Evolutionary conservation across 2,329 filamentous ascomycete species (phyloP).

Genomic region (Fusarium stilboides): DNA sequence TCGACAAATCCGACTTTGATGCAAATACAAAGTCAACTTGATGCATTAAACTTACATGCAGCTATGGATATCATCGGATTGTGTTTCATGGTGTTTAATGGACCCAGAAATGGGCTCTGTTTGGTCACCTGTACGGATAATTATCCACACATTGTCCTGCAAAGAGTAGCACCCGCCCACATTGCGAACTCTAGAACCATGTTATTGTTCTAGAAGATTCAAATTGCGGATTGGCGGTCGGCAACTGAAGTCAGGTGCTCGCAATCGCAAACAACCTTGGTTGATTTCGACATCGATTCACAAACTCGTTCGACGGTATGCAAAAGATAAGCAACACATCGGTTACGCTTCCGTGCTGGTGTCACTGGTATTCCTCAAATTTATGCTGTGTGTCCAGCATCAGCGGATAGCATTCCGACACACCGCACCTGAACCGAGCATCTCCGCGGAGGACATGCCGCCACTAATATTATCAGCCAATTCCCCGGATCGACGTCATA

Average conservation of each 20-base stretch:
- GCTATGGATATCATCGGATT: slow-evolving; percentile 1
- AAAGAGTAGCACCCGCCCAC: slow-evolving; percentile 5
- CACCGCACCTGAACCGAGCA: slow-evolving; percentile 25
- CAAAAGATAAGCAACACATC: slow-evolving; percentile 1
- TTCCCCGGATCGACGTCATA: slow-evolving; percentile 39
- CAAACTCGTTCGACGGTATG: background rate
- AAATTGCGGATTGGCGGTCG: slow-evolving; percentile 28
- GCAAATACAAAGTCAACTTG: slow-evolving; percentile 12
- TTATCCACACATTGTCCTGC: background rate
- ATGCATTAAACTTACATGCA: slow-evolving; percentile 2
- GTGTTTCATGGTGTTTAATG: slow-evolving; percentile 9
- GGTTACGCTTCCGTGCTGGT: slow-evolving; percentile 11
- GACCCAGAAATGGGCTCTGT: slow-evolving; percentile 15
- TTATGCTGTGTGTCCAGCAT: slow-evolving; percentile 7
- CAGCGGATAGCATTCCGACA: slow-evolving; percentile 35
- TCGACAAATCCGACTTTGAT: background rate
- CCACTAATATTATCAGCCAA: slow-evolving; percentile 35
- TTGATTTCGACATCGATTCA: background rate
- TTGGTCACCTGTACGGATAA: slow-evolving; percentile 19
- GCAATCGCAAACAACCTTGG: slow-evolving; percentile 13
- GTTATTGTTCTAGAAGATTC: slow-evolving; percentile 40
- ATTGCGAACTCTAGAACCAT: slow-evolving; percentile 31
- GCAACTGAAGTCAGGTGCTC: slow-evolving; percentile 3
- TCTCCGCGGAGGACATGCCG: slow-evolving; percentile 39
- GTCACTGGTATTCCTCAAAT: slow-evolving; percentile 16